Conservation (phyloP, 1,284 basidiomycete species). For the Sanghuangporus baumii region DNA sequence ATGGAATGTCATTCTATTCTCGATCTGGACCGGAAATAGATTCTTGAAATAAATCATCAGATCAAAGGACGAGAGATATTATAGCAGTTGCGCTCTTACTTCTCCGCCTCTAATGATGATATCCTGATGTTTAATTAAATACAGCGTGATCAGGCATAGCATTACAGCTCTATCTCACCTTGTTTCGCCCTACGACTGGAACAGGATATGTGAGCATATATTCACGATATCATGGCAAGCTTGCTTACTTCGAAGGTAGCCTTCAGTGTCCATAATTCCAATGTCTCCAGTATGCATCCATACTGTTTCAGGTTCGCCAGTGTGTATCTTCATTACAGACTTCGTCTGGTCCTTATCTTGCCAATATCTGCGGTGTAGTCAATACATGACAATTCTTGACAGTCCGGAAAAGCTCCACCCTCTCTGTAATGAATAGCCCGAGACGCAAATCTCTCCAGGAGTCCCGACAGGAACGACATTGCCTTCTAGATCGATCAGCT, state of each 20-base stretch:
- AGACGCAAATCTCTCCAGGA: slow-evolving; percentile 70
- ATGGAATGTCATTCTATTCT: slow-evolving; percentile 66
- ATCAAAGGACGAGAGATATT: not conserved
- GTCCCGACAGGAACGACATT: slow-evolving; percentile 57
- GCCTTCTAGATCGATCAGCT: slow-evolving; percentile 57
- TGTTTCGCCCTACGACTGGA: slow-evolving; percentile 72
- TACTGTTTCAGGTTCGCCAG: slow-evolving; percentile 46
- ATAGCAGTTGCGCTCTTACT: slow-evolving; percentile 30
- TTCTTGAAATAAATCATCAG: slow-evolving; percentile 41
- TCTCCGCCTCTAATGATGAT: slow-evolving; percentile 87
- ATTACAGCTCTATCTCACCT: slow-evolving; percentile 33
- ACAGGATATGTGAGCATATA: slow-evolving; percentile 1
- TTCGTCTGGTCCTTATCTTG: slow-evolving; percentile 63
- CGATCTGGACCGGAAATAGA: slow-evolving; percentile 81
- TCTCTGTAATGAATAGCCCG: slow-evolving; percentile 76
- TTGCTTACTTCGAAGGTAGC: slow-evolving; percentile 61
- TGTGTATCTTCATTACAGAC: slow-evolving; percentile 51
- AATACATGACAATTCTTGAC: slow-evolving; percentile 6
- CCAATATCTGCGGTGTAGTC: slow-evolving; percentile 59
- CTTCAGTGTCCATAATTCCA: slow-evolving; percentile 77
- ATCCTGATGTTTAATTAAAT: slow-evolving; percentile 40
- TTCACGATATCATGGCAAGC: not conserved
- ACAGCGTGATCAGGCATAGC: not conserved
- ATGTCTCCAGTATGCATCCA: slow-evolving; percentile 90
- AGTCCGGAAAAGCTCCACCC: slow-evolving; percentile 40